These are phyloP conservation scores for Euphrasia confusa DNA, from an alignment of 257 asterid species.

Conservation along the genomic window DNA sequence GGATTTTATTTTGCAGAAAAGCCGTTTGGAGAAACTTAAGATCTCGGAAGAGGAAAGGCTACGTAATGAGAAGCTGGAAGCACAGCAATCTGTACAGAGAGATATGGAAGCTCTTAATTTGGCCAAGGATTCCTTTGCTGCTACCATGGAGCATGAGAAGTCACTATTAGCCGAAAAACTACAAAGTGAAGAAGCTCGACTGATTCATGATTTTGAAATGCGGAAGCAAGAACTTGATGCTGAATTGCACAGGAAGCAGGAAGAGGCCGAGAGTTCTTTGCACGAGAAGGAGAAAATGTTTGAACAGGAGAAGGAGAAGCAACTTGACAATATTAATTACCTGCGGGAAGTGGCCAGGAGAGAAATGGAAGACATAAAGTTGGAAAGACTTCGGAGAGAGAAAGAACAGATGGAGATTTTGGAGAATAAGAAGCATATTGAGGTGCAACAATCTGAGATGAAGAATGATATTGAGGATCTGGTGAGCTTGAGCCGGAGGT, in stretches of 20 bases:
- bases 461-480: conserved; percentile 83
- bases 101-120: conserved; percentile 75
- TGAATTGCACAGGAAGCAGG: conserved; percentile 57
- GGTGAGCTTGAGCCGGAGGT: conserved; percentile 68
- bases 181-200: conserved; percentile 52
- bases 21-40: conserved; percentile 43
- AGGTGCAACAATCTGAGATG: conserved; percentile 72
- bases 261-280: conserved; percentile 62
- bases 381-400: conserved; percentile 49
- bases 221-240: conserved; percentile 69
- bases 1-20: conserved; percentile 49
- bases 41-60: conserved; percentile 67
- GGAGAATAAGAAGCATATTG: conserved; percentile 67
- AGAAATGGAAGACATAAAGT: conserved; percentile 85
- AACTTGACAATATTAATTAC: conserved; percentile 54
- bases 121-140: conserved; percentile 71
- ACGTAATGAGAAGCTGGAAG: conserved; percentile 68
- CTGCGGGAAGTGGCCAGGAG: conserved; percentile 69
- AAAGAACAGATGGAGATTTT: conserved; percentile 66
- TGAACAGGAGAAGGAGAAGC: conserved; percentile 56
- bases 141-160: conserved; percentile 76
- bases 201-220: conserved; percentile 61
- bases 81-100: conserved; percentile 46
- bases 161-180: conserved; percentile 47
- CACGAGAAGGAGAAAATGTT: conserved; percentile 55